Conservation (phyloP, 179 eudicot species). For the Beta macrorhiza region DNA sequence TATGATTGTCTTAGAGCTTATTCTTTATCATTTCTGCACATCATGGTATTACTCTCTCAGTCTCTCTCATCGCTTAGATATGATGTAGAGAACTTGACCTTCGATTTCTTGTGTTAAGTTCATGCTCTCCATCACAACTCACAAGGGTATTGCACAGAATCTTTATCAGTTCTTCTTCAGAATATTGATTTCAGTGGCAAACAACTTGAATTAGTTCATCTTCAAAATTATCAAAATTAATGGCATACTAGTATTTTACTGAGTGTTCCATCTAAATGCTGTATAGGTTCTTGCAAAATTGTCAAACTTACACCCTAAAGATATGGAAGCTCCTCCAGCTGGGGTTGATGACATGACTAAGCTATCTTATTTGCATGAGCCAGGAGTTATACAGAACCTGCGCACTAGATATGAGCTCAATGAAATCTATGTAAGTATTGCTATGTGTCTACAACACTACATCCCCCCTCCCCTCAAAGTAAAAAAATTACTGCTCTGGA, state of each 20-base stretch:
- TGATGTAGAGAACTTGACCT: background rate
- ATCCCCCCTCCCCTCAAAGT: background rate
- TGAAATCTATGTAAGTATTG: constrained; percentile 79
- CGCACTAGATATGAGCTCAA: constrained; percentile 86
- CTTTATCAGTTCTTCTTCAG: background rate
- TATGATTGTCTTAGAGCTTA: background rate
- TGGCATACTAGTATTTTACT: background rate
- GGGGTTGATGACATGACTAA: constrained; percentile 99
- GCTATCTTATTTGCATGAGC: constrained; percentile 90
- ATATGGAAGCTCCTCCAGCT: constrained; percentile 92
- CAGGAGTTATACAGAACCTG: constrained; percentile 84
- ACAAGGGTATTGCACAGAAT: background rate
- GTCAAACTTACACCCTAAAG: constrained; percentile 78
- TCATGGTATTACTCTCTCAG: background rate
- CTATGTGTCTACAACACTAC: background rate
- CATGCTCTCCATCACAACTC: background rate
- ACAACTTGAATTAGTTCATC: background rate
- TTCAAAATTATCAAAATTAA: background rate
- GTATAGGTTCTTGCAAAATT: constrained; percentile 71
- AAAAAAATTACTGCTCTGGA: background rate
- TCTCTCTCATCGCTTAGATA: background rate
- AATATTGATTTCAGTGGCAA: background rate
- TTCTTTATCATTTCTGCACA: constrained; percentile 1
- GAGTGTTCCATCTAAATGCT: constrained; percentile 21
- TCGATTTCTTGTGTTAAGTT: constrained; percentile 6